Evolutionary conservation across 768 basidiomycete species (phyloP), one percentile per base, ranked within the genome.

Genomic region (Podaxis sp.): DNA sequence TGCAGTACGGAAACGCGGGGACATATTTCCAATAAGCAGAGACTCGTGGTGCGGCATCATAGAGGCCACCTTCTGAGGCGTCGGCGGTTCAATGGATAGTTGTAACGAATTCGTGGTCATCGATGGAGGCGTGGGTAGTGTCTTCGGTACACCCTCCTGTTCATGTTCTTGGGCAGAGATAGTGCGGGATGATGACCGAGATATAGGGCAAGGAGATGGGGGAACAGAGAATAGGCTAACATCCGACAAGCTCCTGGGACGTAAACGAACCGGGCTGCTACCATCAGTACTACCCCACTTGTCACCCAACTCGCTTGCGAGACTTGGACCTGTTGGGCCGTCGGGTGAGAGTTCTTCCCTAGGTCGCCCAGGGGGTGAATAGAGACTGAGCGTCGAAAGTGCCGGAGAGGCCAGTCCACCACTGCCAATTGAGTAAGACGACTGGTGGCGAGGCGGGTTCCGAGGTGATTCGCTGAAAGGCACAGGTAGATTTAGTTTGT

Each of bases 211-310:
- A 13, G 77, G 76, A 11, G 81, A 79, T 5, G 78, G 71, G 6
- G 79, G 76, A 8, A 75, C 76, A 29, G 81, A 79, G 55, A 79
- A 72, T n/a, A 76, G 74, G 57, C 73, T 75, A 55, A 88, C 69
- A 63, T 83, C 81, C 64, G 79, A 83, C 17, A 90, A 74, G 66
- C 89, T 90, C 46, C 76, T 79, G 6, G 80, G 77, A 27, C 83
- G 79, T 55, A 84, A 73, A 64, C 83, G 86, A 64, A 77, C 73
- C 55, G 49, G 50, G n/a, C 46, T 47, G 12, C 19, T 68, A 38
- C 73, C 56, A n/a, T 17, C 36, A 9, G 71, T 66, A 6, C 4
- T 17, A 41, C 43, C 17, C 73, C 79, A 82, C 63, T 80, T 80
- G 15, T 80, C 78, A 3, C 77, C 78, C 19, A 82, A 78, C 67